These are phyloP conservation scores for Brachypodium distachyon DNA, from an alignment of 202 grass and related monocot species.

Conservation along the genomic window DNA sequence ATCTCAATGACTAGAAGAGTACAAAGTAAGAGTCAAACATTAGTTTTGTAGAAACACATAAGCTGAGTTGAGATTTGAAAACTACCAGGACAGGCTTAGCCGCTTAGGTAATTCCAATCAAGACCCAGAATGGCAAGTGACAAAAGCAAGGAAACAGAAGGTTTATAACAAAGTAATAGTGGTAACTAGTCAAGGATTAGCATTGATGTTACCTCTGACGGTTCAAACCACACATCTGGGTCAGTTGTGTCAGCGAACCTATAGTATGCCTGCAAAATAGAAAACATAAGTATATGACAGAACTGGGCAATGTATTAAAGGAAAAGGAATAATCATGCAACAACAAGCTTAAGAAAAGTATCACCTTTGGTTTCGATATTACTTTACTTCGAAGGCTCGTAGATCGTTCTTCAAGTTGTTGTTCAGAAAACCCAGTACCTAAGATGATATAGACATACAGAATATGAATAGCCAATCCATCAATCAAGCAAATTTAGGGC, in stretches of 20 bases:
- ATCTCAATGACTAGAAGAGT: neutral
- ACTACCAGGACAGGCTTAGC: neutral
- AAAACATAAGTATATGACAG: slow-evolving; percentile 11
- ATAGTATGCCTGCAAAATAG: slow-evolving; percentile 73
- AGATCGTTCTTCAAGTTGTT: slow-evolving; percentile 83
- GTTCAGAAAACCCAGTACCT: slow-evolving; percentile 99
- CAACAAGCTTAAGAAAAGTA: slow-evolving; percentile 15
- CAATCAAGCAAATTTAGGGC: neutral
- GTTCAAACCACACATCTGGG: slow-evolving; percentile 98
- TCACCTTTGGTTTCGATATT: slow-evolving; percentile 87
- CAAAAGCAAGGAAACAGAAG: neutral
- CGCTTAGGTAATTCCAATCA: too few relatives aligned
- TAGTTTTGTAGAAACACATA: neutral
- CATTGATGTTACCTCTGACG: slow-evolving; percentile 57
- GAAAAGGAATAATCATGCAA: neutral
- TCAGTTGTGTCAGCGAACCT: slow-evolving; percentile 82
- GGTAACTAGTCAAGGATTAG: neutral
- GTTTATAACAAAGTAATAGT: neutral
- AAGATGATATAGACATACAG: slow-evolving; percentile 1
- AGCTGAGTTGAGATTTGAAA: neutral
- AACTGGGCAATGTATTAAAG: neutral
- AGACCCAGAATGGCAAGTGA: neutral
- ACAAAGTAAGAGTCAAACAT: neutral
- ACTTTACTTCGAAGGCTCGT: slow-evolving; percentile 82
- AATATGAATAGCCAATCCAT: slow-evolving; percentile 7